Base-by-base conservation (phyloP, 2,329 filamentous ascomycete species). In the Thelonectria olida region DNA sequence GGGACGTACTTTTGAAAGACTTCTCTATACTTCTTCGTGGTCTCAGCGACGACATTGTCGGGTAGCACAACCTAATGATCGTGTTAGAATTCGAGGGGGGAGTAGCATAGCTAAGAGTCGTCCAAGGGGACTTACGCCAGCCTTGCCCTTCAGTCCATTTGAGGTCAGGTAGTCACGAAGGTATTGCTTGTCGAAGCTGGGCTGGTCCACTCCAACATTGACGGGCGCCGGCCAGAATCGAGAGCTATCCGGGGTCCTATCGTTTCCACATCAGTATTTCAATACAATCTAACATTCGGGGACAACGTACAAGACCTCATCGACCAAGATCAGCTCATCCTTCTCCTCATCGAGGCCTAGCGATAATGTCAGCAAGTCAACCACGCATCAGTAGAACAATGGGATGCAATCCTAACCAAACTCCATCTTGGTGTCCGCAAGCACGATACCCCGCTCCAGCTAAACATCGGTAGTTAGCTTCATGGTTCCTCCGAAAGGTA, bases 111-210 rank as follows among this genome's bases (percentile, higher is more conserved):
- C 7, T 7, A n/a, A 20, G 9, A 4, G 2, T 9, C 13, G 6
- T 10, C 9, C 25, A 17, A 23, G 2, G 19, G 25, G 10, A 58
- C 55, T 45, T 23, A 70, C 69, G 22, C 60, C 63, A n/a, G 63
- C 61, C 64, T 74, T 73, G 51, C 71, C 73, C 70, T 74, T 74
- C 8, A 96, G 75, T 1, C 90, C 91, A 61, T 90, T 82, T 47
- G 75, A 79, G 2, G 88, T 90, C 71, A 97, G 76, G 92, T 92
- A 97, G 79, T 97, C 90, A 44, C 93, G 83, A 67, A 97, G 76
- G 71, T 85, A 90, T 78, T 93, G 91, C 82, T 97, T 97, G 75
- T 97, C 94, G 67, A 94, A 95, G 77, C 91, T 95, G 59, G 90
- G 85, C 80, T 96, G 93, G 52, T 90, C 84, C 60, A 84, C 84